Percentiles rank a stretch among this genome's conserved stretches.
Conservation (phyloP, 2,329 filamentous ascomycete genomes). For the Aspergillus carbonarius region DNA sequence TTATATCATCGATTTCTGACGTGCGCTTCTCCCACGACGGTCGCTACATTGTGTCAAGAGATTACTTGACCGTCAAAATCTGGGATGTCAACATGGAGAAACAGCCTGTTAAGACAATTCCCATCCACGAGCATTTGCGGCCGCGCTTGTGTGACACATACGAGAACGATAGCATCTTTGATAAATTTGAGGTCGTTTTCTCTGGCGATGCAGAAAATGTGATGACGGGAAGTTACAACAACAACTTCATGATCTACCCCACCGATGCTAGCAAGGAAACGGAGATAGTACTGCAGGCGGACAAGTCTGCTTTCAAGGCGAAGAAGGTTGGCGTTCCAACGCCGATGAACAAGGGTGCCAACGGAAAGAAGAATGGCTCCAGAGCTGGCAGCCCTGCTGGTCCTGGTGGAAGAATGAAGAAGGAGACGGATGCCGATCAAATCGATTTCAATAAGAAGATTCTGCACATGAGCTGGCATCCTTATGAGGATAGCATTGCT, state of each 20-base stretch:
- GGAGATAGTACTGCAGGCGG: constrained; percentile 94
- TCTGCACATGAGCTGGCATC: constrained; percentile 99
- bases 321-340: constrained; percentile 99
- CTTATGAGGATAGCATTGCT: constrained; percentile 98
- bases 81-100: constrained; percentile 99
- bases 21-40: constrained; percentile 97
- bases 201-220: constrained; percentile 98
- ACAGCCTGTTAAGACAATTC: constrained; percentile 96
- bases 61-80: constrained; percentile 98
- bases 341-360: constrained; percentile 76
- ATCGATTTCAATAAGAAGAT: constrained; percentile 99
- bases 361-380: constrained; percentile 82
- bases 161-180: constrained; percentile 98
- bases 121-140: constrained; percentile 94
- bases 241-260: constrained; percentile 99
- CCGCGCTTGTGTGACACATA: constrained; percentile 96
- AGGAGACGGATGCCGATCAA: constrained; percentile 98
- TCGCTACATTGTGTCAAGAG: constrained; percentile 92
- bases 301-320: constrained; percentile 99
- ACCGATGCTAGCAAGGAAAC: constrained; percentile 94
- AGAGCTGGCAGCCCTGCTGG: constrained; percentile 85
- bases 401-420: constrained; percentile 91
- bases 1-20: constrained; percentile 98
- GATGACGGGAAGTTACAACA: constrained; percentile 99
- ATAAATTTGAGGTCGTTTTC: constrained; percentile 99